These are phyloP conservation scores for Neurospora sp. DNA, from an alignment of 495 filamentous ascomycete species.

Conservation along the genomic window DNA sequence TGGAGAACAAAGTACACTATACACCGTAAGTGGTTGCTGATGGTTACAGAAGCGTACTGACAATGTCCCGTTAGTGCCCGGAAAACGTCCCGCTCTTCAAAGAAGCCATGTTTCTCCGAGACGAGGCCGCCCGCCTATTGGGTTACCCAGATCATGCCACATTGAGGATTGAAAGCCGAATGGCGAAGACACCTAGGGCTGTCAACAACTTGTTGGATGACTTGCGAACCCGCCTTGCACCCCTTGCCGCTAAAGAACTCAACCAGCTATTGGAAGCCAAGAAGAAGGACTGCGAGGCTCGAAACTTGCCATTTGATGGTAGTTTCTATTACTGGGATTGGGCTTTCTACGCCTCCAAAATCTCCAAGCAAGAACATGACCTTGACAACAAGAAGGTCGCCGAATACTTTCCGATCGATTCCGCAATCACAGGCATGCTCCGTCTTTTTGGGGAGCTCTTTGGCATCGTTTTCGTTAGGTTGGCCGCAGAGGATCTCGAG, in stretches of 20 bases:
- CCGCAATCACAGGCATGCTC: conserved; percentile 83
- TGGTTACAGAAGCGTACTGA: background rate
- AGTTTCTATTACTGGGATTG: conserved; percentile 89
- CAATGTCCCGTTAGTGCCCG: conserved; percentile 46
- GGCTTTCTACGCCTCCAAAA: conserved; percentile 73
- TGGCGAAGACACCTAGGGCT: conserved; percentile 85
- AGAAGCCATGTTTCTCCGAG: conserved; percentile 77
- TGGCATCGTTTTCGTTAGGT: conserved; percentile 81
- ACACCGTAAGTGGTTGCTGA: background rate
- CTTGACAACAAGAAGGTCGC: conserved; percentile 84
- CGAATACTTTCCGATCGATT: conserved; percentile 86
- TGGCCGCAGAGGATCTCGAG: conserved; percentile 43
- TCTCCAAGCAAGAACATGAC: conserved; percentile 84
- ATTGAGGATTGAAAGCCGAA: conserved; percentile 90
- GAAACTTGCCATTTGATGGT: conserved; percentile 51
- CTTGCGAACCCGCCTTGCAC: conserved; percentile 60
- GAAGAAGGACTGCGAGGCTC: conserved; percentile 56
- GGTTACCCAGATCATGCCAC: conserved; percentile 90
- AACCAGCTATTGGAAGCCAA: conserved; percentile 65
- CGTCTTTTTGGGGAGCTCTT: conserved; percentile 90
- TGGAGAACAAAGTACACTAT: conserved; percentile 44
- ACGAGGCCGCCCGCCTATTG: conserved; percentile 84
- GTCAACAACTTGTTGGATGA: conserved; percentile 80
- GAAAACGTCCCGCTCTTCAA: conserved; percentile 78
- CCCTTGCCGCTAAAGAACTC: conserved; percentile 71